Conservation (phyloP, 2,329 filamentous ascomycete genomes). For the Phialemoniopsis sp. region DNA sequence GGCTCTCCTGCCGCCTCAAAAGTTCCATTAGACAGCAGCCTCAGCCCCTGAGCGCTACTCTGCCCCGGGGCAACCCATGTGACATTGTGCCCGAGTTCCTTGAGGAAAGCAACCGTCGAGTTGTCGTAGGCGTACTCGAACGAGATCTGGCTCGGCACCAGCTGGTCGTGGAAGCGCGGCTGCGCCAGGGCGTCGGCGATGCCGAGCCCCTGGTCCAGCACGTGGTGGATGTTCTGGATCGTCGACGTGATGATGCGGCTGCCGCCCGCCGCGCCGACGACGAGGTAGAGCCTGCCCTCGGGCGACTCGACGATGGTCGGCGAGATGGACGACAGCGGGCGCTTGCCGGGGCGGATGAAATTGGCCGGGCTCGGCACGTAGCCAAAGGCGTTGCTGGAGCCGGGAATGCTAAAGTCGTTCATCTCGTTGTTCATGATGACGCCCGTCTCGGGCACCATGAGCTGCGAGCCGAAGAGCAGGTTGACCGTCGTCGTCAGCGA, state of each 20-base stretch:
- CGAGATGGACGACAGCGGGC: conserved; percentile 73
- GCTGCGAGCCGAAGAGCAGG: conserved; percentile 68
- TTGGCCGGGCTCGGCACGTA: conserved; percentile 72
- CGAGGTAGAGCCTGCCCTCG: conserved; percentile 61
- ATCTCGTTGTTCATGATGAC: conserved; percentile 65
- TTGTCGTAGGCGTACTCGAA: conserved; percentile 71
- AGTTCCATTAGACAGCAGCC: conserved; percentile 54
- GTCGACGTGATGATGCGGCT: conserved; percentile 80
- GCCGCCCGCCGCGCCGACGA: conserved; percentile 75
- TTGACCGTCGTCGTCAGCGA: conserved; percentile 81
- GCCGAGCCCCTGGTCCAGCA: conserved; percentile 61
- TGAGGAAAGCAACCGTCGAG: conserved; percentile 58
- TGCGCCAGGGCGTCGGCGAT: conserved; percentile 57
- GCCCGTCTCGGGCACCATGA: conserved; percentile 79
- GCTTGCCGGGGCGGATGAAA: conserved; percentile 71
- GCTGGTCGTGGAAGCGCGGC: conserved; percentile 76
- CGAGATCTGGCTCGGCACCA: conserved; percentile 64
- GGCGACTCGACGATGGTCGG: conserved; percentile 44
- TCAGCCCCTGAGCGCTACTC: conserved; percentile 70
- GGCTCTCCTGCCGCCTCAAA: conserved; percentile 79
- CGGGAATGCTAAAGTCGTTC: conserved; percentile 76
- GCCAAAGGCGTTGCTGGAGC: conserved; percentile 67
- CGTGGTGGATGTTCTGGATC: conserved; percentile 68
- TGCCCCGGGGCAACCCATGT: conserved; percentile 59
- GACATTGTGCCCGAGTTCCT: conserved; percentile 64